Evolutionary conservation across 345 rosid species (phyloP).

Genomic region (Eucalyptus globulus): DNA sequence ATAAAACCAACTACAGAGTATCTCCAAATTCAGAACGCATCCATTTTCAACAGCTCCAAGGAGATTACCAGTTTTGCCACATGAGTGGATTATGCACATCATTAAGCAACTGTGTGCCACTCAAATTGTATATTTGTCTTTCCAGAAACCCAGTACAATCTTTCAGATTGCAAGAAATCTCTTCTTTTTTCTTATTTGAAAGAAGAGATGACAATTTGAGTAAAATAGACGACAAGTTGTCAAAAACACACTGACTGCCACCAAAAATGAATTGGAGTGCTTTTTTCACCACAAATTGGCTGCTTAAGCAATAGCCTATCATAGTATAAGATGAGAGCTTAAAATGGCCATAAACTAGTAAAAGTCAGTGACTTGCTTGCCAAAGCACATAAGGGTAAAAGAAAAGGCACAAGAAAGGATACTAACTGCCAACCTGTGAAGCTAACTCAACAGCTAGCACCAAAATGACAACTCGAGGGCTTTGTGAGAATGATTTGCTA

Average conservation of each 20-base stretch:
- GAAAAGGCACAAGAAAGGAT: background rate
- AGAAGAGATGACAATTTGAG: background rate
- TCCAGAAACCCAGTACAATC: background rate
- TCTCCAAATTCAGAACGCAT: background rate
- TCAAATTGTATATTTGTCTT: background rate
- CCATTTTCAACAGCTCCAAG: background rate
- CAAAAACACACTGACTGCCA: background rate
- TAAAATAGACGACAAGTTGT: background rate
- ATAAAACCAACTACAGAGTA: background rate
- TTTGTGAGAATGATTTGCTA: conserved; percentile 33
- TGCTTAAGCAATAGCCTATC: background rate
- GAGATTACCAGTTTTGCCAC: background rate
- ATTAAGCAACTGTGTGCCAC: background rate
- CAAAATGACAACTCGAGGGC: conserved; percentile 62
- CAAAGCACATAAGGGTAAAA: background rate
- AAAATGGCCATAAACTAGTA: background rate
- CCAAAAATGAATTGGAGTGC: background rate
- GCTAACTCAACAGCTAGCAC: conserved; percentile 91
- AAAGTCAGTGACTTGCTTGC: background rate
- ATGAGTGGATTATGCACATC: background rate
- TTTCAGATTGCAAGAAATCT: background rate
- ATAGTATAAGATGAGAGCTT: background rate
- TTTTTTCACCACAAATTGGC: background rate
- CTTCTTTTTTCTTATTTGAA: background rate
- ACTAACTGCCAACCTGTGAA: conserved; percentile 49